Base-by-base conservation (phyloP, 805 yeast species). In the Wickerhamomyces canadensis region DNA sequence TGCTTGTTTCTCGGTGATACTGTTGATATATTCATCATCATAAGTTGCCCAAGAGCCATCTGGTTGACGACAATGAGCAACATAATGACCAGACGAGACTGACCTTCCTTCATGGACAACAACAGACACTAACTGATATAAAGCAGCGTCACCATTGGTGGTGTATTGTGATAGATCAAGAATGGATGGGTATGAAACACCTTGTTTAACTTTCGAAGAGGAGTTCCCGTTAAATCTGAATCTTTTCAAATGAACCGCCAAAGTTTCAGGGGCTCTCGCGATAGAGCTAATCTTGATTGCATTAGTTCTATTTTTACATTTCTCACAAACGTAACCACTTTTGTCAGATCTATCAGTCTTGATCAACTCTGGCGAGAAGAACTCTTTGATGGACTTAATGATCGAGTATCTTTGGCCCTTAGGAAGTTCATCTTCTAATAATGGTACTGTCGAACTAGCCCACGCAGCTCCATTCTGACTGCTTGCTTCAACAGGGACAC, bases 21-120 rank as follows among this genome's bases (percentile, higher is more conserved):
- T 70, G 52, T 85, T 83, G 48, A 86, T 78, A 52, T 81, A 78
- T 52, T 93, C 98, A 57, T 93, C 98, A 57, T 93, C 98, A 60
- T 91, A 93, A 9, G 87, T 80, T 21, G 87, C 80, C 98, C 98
- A 93, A 2, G 82, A 63, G 2, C 88, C 91, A 60, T 85, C 93
- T 1, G 97, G 95, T 60, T 89, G 96, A 44, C 83, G 75, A 55
- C 96, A 85, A 55, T 85, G 87, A 1, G 95, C 84, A 41, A 88
- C 76, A 54, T 93, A 93, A 60, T 93, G 98, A 4, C 98, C 98
- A 4, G 93, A 80, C 31, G 88, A 79, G 12, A 89, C 80, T 2
- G 96, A 84, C 45, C 98, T 70, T 28, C 98, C 98, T 52, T 86
- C 96, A 55, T 93, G 98, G 5, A 88, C 91, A 42, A 91, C 84